A percentile compares a stretch with the other conserved stretches of the same genome.
phyloP scores from a whole-genome alignment of 495 filamentous ascomycete genomes.

The Mycothermus thermophilus region DNA sequence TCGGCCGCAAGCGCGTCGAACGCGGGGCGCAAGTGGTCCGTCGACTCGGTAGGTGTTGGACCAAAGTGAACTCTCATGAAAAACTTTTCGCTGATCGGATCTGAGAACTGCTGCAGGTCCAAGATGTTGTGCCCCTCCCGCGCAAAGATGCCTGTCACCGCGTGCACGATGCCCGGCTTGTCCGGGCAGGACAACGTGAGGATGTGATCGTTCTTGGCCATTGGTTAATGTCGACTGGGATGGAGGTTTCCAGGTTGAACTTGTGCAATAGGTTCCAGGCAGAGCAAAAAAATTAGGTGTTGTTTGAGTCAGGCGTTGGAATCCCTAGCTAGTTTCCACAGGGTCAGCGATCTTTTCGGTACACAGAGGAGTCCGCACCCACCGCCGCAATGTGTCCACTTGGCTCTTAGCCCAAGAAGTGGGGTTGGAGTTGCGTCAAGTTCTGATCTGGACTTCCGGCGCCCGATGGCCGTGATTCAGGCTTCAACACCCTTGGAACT shows the following conservation, averaged over 20 bases:
- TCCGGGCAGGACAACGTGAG: constrained; percentile 65
- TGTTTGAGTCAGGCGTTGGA: too few relatives aligned
- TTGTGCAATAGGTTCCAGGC: too few relatives aligned
- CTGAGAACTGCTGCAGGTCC: constrained; percentile 61
- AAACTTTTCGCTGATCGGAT: constrained; percentile 49
- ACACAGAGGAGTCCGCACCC: too few relatives aligned
- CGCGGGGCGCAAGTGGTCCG: constrained; percentile 31
- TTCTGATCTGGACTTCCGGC: too few relatives aligned
- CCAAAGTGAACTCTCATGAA: constrained; percentile 69
- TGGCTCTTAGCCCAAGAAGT: too few relatives aligned
- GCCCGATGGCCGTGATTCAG: too few relatives aligned
- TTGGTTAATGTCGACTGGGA: constrained; percentile 11
- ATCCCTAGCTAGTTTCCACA: too few relatives aligned
- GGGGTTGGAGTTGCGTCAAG: too few relatives aligned
- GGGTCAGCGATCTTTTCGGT: too few relatives aligned
- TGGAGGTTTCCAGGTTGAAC: constrained; percentile 1
- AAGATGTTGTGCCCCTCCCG: constrained; percentile 54
- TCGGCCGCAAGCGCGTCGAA: constrained; percentile 43
- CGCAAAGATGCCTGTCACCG: constrained; percentile 57
- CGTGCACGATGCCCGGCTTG: constrained; percentile 61
- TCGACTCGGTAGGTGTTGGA: constrained; percentile 26
- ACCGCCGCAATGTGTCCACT: too few relatives aligned
- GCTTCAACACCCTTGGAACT: too few relatives aligned
- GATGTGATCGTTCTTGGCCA: constrained; percentile 41
- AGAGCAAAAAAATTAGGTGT: too few relatives aligned